phyloP scores from a whole-genome alignment of 2,329 filamentous ascomycete genomes.

The Venturia effusa region DNA sequence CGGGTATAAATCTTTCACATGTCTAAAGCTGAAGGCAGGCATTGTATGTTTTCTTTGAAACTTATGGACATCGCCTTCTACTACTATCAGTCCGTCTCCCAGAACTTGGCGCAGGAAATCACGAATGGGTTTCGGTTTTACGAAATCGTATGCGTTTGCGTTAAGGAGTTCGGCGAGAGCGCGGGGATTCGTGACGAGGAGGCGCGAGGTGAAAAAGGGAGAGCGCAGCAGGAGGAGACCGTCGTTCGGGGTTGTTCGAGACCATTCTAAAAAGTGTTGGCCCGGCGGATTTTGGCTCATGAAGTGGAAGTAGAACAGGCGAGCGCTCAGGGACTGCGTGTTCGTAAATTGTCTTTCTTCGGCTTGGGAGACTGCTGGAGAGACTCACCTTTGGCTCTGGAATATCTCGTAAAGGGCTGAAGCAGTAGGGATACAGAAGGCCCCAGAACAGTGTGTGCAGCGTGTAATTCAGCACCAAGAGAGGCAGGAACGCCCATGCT shows the following conservation, averaged over 20 bases:
- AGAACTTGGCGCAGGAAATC: slow-evolving; percentile 38
- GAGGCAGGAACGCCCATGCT: background rate
- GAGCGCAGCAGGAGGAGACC: slow-evolving; percentile 30
- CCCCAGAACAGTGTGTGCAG: slow-evolving; percentile 4
- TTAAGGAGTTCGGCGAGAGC: slow-evolving; percentile 42
- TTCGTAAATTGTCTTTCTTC: slow-evolving; percentile 3
- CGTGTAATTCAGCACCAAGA: background rate
- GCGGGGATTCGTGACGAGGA: slow-evolving; percentile 28
- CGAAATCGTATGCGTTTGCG: slow-evolving; percentile 42
- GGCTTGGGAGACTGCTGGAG: background rate
- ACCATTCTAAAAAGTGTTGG: slow-evolving; percentile 21
- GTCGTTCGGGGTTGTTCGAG: slow-evolving; percentile 28
- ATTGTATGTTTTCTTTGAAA: slow-evolving; percentile 61
- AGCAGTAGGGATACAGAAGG: slow-evolving; percentile 9
- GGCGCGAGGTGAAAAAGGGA: slow-evolving; percentile 26
- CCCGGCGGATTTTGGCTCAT: slow-evolving; percentile 21
- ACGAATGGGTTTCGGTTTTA: slow-evolving; percentile 36
- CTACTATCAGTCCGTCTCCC: slow-evolving; percentile 40
- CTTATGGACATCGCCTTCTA: slow-evolving; percentile 40
- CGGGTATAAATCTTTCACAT: slow-evolving; percentile 75
- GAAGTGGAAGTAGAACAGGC: slow-evolving; percentile 19
- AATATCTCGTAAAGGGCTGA: slow-evolving; percentile 29
- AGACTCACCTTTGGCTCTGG: slow-evolving; percentile 20
- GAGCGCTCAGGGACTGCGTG: slow-evolving; percentile 25
- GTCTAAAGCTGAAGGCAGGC: slow-evolving; percentile 73